These are phyloP conservation scores for Peterozyma toletana DNA, from an alignment of 805 yeast genomes.

Conservation along the genomic window DNA sequence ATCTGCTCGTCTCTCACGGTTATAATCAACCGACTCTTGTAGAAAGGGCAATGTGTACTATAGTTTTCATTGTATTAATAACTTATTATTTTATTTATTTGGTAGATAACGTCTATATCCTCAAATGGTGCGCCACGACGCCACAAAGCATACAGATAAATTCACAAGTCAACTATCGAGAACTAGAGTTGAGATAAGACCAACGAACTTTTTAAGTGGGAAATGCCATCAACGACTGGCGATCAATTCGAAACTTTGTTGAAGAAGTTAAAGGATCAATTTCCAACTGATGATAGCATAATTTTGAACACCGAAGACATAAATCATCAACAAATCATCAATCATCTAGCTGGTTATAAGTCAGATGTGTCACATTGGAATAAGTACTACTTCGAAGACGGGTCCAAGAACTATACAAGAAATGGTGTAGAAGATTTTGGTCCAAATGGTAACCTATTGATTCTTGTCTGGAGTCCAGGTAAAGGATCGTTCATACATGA, in stretches of 20 bases:
- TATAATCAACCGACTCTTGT: too few species aligned
- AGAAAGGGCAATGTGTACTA: too few species aligned
- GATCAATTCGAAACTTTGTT: conserved; percentile 11
- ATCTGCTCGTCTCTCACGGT: too few species aligned
- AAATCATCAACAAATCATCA: conserved; percentile 38
- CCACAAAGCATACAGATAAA: background rate
- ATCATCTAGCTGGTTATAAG: conserved; percentile 38
- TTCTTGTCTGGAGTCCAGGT: conserved; percentile 68
- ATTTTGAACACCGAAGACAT: conserved; percentile 32
- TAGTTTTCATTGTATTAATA: too few species aligned
- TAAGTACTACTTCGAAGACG: conserved; percentile 47
- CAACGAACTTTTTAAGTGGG: too few species aligned
- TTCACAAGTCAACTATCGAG: too few species aligned
- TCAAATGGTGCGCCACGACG: background rate
- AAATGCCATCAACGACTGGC: too few species aligned
- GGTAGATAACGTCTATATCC: background rate
- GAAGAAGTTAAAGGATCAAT: conserved; percentile 17
- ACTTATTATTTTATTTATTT: too few species aligned
- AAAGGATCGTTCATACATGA: conserved; percentile 61
- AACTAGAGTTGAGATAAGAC: too few species aligned
- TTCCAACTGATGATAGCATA: conserved; percentile 15
- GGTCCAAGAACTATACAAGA: conserved; percentile 44
- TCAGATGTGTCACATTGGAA: conserved; percentile 50
- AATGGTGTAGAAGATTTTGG: conserved; percentile 75
- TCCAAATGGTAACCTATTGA: conserved; percentile 57